phyloP scores from a whole-genome alignment of 257 asterid genomes.

The Prunella vulgaris region DNA sequence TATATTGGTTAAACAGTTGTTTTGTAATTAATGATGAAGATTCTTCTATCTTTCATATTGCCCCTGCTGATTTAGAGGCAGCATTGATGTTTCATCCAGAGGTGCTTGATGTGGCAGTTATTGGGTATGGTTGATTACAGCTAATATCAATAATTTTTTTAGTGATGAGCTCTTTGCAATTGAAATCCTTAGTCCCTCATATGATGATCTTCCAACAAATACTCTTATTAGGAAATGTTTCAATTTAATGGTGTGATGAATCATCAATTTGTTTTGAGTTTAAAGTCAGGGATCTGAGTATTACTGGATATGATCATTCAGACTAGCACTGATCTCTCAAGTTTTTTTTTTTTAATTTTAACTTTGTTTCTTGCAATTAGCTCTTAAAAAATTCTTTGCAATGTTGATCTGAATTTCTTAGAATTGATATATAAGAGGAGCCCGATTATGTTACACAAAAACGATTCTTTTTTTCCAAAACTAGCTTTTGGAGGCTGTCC shows the following conservation, averaged over 20 bases:
- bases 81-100: conserved; percentile 60
- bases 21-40: neutral
- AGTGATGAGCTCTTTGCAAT: too few species aligned
- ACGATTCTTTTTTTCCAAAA: too few species aligned
- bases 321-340: too few species aligned
- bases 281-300: too few species aligned
- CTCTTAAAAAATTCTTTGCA: neutral
- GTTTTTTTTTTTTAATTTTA: neutral
- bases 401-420: neutral
- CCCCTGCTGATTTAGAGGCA: conserved; percentile 90
- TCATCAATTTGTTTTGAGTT: too few species aligned
- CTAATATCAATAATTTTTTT: neutral
- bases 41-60: conserved; percentile 45
- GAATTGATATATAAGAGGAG: neutral
- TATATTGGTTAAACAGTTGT: neutral
- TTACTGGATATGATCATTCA: too few species aligned
- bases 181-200: too few species aligned
- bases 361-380: neutral
- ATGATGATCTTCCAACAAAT: too few species aligned
- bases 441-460: neutral
- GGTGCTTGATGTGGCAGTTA: conserved; percentile 72
- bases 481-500: too few species aligned
- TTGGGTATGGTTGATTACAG: conserved; percentile 38
- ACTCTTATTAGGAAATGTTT: neutral
- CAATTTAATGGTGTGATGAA: too few species aligned